Evolutionary conservation across 306 rosid species (phyloP), one percentile per base, ranked within the genome.

Genomic region (Canavalia gladiata): DNA sequence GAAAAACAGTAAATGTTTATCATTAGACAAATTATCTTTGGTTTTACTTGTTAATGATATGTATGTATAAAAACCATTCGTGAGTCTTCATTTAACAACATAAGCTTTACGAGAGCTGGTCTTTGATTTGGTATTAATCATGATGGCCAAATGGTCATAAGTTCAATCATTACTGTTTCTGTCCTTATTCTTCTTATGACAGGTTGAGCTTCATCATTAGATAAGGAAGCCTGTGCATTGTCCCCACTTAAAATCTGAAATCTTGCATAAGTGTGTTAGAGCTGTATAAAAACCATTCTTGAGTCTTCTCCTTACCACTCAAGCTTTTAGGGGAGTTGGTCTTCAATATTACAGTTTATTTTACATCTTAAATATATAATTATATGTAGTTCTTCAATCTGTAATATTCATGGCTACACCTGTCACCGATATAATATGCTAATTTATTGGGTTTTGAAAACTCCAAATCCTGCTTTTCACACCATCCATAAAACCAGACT

Each of bases 341-440:
- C 60, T n/a, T 45, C n/a, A 70, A 33, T 79, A 45, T 7, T 59
- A 13, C 71, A 58, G 47, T 29, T 55, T 10, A 39, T 82, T 82
- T 37, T 28, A 28, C 58, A 37, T 58, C 66, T 76, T 68, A 60
- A 51, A 47, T 68, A 75, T 51, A 37, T 77, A 64, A 25, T 65
- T 39, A 41, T 65, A 39, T 39, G 6, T 65, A 55, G 41, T 30
- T 76, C 64, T 50, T 49, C 13, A 18, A 49, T 49, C 18, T 68
- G 41, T 75, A 31, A 35, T 57, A 75, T 39, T 67, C 77, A 68
- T 28, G 49, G 57, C 58, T 51, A 68, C 50, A 56, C 67, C 65
- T 12, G 50, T 68, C 58, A 9, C 77, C 68, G 28, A 47, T 75
- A 68, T 59, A 45, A 55, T 56, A 56, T 75, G 51, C 45, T 18